phyloP scores from a whole-genome alignment of 1,284 basidiomycete species.

The Spongispora temasekensis region DNA sequence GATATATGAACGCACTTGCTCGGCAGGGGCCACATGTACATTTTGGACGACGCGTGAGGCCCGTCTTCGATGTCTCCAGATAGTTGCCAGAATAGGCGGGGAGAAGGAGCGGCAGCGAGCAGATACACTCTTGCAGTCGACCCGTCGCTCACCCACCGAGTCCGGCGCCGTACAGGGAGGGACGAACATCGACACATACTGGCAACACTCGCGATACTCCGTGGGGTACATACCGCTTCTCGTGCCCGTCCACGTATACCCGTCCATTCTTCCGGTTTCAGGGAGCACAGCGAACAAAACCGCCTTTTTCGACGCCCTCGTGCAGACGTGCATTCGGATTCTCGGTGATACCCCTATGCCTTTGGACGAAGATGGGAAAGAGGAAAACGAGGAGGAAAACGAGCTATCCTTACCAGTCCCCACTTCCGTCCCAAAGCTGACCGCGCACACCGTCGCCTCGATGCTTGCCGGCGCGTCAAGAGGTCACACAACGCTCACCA shows the following conservation, averaged over 20 bases:
- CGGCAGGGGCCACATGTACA: constrained; percentile 25
- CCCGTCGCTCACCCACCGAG: not conserved
- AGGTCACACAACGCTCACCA: constrained; percentile 81
- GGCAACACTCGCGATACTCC: constrained; percentile 64
- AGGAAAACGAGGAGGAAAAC: not conserved
- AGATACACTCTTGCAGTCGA: constrained; percentile 51
- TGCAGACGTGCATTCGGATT: constrained; percentile 52
- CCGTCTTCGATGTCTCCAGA: constrained; percentile 63
- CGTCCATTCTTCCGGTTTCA: constrained; percentile 26
- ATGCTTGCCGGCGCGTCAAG: constrained; percentile 66
- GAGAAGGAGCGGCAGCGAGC: constrained; percentile 59
- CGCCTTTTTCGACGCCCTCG: constrained; percentile 47
- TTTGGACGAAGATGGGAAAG: not conserved
- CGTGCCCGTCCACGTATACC: constrained; percentile 55
- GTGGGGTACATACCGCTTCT: constrained; percentile 52
- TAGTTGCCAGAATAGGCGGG: constrained; percentile 74
- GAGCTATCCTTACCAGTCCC: constrained; percentile 18
- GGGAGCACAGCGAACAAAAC: not conserved
- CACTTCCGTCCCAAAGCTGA: constrained; percentile 51
- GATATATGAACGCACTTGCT: constrained; percentile 39
- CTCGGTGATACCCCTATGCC: constrained; percentile 38
- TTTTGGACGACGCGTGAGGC: constrained; percentile 84
- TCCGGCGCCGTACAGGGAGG: not conserved
- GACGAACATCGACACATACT: constrained; percentile 41
- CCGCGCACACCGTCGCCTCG: constrained; percentile 65